Evolutionary conservation across 1,139 yeast genomes (phyloP).

Genomic region (Saccharomyces hybrid): DNA sequence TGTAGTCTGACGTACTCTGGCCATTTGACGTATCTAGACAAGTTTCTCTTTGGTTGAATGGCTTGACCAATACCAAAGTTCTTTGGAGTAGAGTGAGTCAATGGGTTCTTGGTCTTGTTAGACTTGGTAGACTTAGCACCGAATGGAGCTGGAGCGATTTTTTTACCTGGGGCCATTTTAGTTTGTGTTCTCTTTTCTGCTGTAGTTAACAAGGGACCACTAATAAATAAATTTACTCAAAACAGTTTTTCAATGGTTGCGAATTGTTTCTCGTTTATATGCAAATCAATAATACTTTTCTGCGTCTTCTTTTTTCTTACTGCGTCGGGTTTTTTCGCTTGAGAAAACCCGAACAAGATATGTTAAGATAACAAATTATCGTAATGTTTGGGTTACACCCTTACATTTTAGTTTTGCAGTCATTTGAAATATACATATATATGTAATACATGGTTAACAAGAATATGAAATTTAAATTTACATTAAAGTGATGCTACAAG

Average conservation of each 20-base stretch:
- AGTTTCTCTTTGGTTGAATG: conserved; percentile 88
- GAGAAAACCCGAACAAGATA: not conserved
- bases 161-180: conserved; percentile 59
- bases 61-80: conserved; percentile 95
- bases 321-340: not conserved
- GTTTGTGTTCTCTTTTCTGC: not conserved
- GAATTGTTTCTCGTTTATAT: not conserved
- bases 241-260: too few species aligned
- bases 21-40: conserved; percentile 98
- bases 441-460: not conserved
- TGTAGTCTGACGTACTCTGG: conserved; percentile 95
- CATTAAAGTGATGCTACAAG: not conserved
- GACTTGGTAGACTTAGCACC: conserved; percentile 44
- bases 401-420: not conserved
- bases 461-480: not conserved
- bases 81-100: conserved; percentile 81
- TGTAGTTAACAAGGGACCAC: too few species aligned
- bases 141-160: conserved; percentile 90
- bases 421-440: not conserved
- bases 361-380: too few species aligned
- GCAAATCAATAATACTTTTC: not conserved
- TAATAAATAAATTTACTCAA: too few species aligned
- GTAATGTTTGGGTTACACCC: not conserved
- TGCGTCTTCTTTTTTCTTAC: not conserved
- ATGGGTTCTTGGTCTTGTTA: conserved; percentile 54